Evolutionary conservation across 495 filamentous ascomycete genomes (phyloP).

Genomic region (Penicillium pulvis): DNA sequence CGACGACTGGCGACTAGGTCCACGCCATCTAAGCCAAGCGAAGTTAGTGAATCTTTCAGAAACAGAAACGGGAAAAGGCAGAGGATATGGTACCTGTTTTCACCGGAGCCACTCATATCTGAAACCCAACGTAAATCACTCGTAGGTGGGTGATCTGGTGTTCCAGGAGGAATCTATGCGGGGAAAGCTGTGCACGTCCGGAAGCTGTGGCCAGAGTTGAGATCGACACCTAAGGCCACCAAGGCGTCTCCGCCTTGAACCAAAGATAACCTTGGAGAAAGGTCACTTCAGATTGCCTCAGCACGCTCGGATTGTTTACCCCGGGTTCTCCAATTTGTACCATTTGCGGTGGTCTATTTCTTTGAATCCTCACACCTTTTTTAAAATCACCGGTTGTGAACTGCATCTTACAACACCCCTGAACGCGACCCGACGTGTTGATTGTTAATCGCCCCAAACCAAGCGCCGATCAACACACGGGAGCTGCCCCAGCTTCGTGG

Average conservation of each 20-base stretch:
- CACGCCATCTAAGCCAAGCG: slow-evolving; percentile 40
- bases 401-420: slow-evolving; percentile 10
- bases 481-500: slow-evolving; percentile 13
- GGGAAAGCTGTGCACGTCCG: slow-evolving; percentile 26
- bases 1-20: slow-evolving; percentile 44
- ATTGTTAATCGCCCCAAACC: slow-evolving; percentile 23
- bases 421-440: slow-evolving; percentile 26
- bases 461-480: slow-evolving; percentile 19
- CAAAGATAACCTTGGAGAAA: slow-evolving; percentile 23
- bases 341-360: not conserved
- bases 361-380: not conserved
- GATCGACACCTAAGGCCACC: slow-evolving; percentile 27
- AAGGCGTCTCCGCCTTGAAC: slow-evolving; percentile 27
- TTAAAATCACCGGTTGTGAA: not conserved
- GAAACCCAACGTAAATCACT: slow-evolving; percentile 4
- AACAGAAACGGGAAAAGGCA: not conserved
- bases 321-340: not conserved
- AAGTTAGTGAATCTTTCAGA: slow-evolving; percentile 10
- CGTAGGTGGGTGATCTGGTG: not conserved
- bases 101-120: slow-evolving; percentile 41
- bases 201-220: slow-evolving; percentile 8
- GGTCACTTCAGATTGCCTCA: not conserved
- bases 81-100: slow-evolving; percentile 36
- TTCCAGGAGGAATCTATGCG: slow-evolving; percentile 18
- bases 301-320: not conserved